A percentile compares a stretch with the other conserved stretches of the same genome.
Evolutionary conservation across 371 early-diverging fungal genomes (phyloP).

Genomic region (Actinomucor elegans): DNA sequence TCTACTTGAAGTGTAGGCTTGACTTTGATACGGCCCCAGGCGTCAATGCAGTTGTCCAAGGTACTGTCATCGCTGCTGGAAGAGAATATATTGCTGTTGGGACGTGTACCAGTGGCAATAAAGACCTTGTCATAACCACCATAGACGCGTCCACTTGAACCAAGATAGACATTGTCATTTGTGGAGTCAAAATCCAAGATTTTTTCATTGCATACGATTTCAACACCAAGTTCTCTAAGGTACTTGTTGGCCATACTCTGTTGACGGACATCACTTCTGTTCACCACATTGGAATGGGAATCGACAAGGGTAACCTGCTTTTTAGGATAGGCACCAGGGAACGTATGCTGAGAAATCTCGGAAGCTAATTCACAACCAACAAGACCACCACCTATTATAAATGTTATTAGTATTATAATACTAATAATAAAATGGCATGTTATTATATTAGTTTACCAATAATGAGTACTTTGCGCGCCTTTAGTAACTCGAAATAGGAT

Average conservation of each 20-base stretch:
- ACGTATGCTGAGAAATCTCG: constrained; percentile 45
- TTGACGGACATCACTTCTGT: constrained; percentile 43
- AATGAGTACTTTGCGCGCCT: constrained; percentile 51
- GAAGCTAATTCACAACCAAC: constrained; percentile 69
- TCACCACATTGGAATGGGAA: constrained; percentile 38
- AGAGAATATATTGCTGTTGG: constrained; percentile 34
- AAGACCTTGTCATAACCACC: constrained; percentile 34
- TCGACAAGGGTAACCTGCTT: constrained; percentile 61
- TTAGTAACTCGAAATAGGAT: constrained; percentile 55
- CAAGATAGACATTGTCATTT: constrained; percentile 22
- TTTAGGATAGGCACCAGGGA: constrained; percentile 40
- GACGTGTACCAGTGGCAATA: constrained; percentile 43
- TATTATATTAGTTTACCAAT: constrained; percentile 49
- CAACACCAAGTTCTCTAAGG: constrained; percentile 60
- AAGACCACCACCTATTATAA: constrained; percentile 57
- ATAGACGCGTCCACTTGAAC: constrained; percentile 38
- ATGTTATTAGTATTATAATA: no score
- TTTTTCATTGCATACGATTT: constrained; percentile 63
- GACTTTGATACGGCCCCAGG: constrained; percentile 53
- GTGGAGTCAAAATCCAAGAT: constrained; percentile 32
- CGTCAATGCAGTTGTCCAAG: constrained; percentile 38
- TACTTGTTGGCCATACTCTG: constrained; percentile 49
- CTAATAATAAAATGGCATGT: constrained; percentile 18
- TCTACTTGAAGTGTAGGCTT: constrained; percentile 63
- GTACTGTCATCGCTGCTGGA: constrained; percentile 10